phyloP scores from a whole-genome alignment of 164 flowering plant species.

The Magnolia sinica region DNA sequence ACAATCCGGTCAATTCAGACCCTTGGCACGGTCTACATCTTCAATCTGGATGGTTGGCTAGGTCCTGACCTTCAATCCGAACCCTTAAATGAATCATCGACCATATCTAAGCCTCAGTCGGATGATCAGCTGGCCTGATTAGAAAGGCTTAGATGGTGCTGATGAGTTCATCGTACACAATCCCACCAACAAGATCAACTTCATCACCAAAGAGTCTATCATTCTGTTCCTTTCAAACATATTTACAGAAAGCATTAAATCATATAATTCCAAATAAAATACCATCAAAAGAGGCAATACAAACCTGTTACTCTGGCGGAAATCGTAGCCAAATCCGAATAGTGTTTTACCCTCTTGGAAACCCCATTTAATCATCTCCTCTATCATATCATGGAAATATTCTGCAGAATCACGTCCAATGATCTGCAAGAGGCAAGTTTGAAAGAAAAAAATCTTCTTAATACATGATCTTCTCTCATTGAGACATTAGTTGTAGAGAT shows the following conservation, averaged over 20 bases:
- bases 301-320: constrained; percentile 97
- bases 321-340: constrained; percentile 99
- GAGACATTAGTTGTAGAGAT: not conserved
- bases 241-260: not conserved
- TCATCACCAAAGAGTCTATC: no score
- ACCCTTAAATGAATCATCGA: no score
- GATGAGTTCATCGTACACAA: no score
- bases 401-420: constrained; percentile 75
- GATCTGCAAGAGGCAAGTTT: constrained; percentile 39
- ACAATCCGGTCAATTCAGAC: no score
- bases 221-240: no score
- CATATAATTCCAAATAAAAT: not conserved
- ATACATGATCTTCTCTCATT: not conserved
- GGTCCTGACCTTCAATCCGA: no score
- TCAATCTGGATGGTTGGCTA: no score
- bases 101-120: no score
- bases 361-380: constrained; percentile 90
- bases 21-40: no score
- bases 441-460: not conserved
- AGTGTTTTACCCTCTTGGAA: constrained; percentile 92
- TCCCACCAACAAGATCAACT: no score
- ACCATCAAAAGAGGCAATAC: not conserved
- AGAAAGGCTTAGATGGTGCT: no score
- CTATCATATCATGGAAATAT: constrained; percentile 97
- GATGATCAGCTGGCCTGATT: no score